phyloP scores from a whole-genome alignment of 768 basidiomycete genomes.

The Holtermanniella nyarrowii region DNA sequence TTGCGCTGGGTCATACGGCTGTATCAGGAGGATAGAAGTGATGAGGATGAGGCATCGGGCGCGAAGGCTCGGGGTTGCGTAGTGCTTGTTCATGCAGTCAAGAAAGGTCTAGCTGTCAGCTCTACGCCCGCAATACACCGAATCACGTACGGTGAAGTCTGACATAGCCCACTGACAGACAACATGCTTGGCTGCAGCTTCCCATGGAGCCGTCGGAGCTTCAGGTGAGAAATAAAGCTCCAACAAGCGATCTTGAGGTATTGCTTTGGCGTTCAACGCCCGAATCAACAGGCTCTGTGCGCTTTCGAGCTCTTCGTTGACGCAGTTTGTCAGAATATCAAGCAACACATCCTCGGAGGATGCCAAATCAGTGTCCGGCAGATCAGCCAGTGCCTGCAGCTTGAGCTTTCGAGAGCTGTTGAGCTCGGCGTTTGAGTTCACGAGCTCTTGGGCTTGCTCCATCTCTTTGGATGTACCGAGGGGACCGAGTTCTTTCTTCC shows the following conservation, averaged over 20 bases:
- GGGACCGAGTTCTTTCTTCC: too few relatives aligned
- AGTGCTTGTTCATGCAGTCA: neutral
- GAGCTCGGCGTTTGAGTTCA: too few relatives aligned
- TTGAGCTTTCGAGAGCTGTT: too few relatives aligned
- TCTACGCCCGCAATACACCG: neutral
- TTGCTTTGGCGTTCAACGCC: neutral
- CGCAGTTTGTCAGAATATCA: too few relatives aligned
- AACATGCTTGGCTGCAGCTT: neutral
- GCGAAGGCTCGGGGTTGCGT: neutral
- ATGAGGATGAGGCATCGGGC: neutral
- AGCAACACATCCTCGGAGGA: too few relatives aligned
- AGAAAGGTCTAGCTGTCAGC: neutral
- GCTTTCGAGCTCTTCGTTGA: too few relatives aligned
- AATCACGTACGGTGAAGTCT: neutral
- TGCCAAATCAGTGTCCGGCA: too few relatives aligned
- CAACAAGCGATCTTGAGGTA: neutral
- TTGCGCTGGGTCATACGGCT: neutral
- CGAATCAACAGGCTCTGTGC: too few relatives aligned
- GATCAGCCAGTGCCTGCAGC: too few relatives aligned
- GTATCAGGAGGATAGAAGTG: neutral
- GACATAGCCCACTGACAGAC: neutral
- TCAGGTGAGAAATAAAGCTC: neutral
- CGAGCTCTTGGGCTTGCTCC: too few relatives aligned
- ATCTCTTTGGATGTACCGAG: too few relatives aligned
- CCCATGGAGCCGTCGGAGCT: neutral